A percentile compares a stretch with the other conserved stretches of the same genome.
phyloP scores from a whole-genome alignment of 331 rosid genomes.

The Acacia concinna region DNA sequence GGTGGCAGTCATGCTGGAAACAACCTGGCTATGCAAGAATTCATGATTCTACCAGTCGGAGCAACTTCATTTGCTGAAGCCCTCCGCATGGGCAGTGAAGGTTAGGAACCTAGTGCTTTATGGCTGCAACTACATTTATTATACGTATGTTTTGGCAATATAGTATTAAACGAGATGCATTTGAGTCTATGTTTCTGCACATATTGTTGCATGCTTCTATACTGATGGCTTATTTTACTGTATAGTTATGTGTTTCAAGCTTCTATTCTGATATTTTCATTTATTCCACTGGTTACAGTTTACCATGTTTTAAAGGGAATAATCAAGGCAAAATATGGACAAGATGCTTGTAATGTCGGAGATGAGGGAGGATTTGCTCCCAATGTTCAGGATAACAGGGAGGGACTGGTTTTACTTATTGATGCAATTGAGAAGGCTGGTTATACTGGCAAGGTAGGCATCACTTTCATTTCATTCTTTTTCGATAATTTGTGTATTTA shows the following conservation, averaged over 20 bases:
- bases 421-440: slow-evolving; percentile 99
- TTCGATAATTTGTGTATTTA: slow-evolving; percentile 22
- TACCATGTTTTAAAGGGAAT: slow-evolving; percentile 90
- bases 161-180: slow-evolving; percentile 19
- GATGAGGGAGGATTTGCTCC: slow-evolving; percentile 99
- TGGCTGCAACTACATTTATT: slow-evolving; percentile 13
- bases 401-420: slow-evolving; percentile 85
- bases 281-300: slow-evolving; percentile 47
- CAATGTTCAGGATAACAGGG: slow-evolving; percentile 95
- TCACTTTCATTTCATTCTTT: slow-evolving; percentile 8
- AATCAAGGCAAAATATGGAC: slow-evolving; percentile 94
- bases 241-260: neutral
- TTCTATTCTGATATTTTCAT: neutral
- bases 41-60: slow-evolving; percentile 93
- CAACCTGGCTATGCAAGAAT: slow-evolving; percentile 97
- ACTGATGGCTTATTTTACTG: slow-evolving; percentile 26
- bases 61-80: slow-evolving; percentile 94
- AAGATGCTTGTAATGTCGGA: slow-evolving; percentile 99
- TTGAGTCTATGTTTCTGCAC: neutral
- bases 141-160: slow-evolving; percentile 2
- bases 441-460: slow-evolving; percentile 85
- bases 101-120: slow-evolving; percentile 42
- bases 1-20: slow-evolving; percentile 99
- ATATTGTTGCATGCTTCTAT: neutral
- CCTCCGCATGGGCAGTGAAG: slow-evolving; percentile 96